Base-by-base conservation (phyloP, 306 rosid species). In the Abrus precatorius region DNA sequence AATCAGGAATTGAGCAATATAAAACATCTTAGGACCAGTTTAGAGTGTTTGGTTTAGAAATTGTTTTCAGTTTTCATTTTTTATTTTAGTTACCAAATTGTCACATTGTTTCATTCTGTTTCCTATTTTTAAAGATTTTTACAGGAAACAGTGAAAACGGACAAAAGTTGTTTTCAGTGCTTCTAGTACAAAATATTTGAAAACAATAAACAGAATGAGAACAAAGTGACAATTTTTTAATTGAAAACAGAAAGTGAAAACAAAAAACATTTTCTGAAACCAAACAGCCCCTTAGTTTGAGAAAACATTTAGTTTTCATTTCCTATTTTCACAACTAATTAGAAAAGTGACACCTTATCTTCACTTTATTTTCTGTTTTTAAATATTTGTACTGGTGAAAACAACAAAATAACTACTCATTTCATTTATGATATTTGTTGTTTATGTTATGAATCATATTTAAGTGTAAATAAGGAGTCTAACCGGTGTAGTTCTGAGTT, bases 401-500 rank as follows among this genome's bases (percentile, higher is more conserved):
- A 20, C 20, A 20, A 20, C 20, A 20, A 20, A 20, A 20, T 20
- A 20, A 20, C 20, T 20, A 20, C 38, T 20, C 20, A 20, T 20
- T 20, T 20, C 6, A 32, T 56, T 13, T 43, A 4, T 7, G 5
- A 20, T 40, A 28, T 38, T 44, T 36, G n/a, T 2, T 53, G 47
- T 7, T 65, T n/a, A 27, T 28, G 20, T 30, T 48, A 63, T 36
- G 14, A 32, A 41, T 5, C 65, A 61, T 29, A 72, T 38, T 6
- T 41, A 30, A 36, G 40, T 28, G 7, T 9, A 27, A 13, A 13
- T 40, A 6, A 73, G 13, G 76, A 66, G 65, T 40, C 72, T 74
- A 67, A 84, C 87, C 78, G 44, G 74, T 63, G 33, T 49, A 75
- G 72, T 61, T 84, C 87, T n/a, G 87, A 84, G 75, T 70, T 80